phyloP scores from a whole-genome alignment of 2,329 filamentous ascomycete genomes.

The Diaporthe amygdali region DNA sequence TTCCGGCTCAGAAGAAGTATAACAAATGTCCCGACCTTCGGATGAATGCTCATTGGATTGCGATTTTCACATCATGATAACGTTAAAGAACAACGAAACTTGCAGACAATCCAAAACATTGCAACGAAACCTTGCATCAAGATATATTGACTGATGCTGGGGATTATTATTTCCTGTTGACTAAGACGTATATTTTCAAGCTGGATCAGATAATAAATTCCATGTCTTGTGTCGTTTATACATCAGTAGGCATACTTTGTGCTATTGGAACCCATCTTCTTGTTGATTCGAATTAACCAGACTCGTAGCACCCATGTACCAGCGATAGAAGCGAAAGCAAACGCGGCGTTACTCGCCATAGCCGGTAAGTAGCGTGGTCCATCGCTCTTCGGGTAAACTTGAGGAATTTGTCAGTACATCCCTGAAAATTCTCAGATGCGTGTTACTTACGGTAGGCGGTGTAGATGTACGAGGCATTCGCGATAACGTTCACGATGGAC shows the following conservation, averaged over 20 bases:
- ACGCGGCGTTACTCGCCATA: not conserved
- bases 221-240: not conserved
- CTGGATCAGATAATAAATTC: not conserved
- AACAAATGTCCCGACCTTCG: too few relatives aligned
- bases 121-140: too few relatives aligned
- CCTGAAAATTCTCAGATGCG: rapidly evolving
- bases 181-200: not conserved
- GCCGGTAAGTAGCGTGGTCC: not conserved
- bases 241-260: not conserved
- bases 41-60: too few relatives aligned
- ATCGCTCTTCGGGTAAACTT: not conserved
- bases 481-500: not conserved
- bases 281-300: not conserved
- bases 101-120: too few relatives aligned
- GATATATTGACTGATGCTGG: too few relatives aligned
- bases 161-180: too few relatives aligned
- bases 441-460: not conserved
- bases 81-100: too few relatives aligned
- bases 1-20: too few relatives aligned
- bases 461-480: not conserved
- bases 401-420: not conserved
- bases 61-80: too few relatives aligned
- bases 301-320: not conserved
- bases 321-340: not conserved
- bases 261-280: not conserved